A percentile compares a stretch with the other conserved stretches of the same genome.
These are phyloP conservation scores for Quercus phellos DNA, from an alignment of 331 rosid species.

Conservation along the genomic window DNA sequence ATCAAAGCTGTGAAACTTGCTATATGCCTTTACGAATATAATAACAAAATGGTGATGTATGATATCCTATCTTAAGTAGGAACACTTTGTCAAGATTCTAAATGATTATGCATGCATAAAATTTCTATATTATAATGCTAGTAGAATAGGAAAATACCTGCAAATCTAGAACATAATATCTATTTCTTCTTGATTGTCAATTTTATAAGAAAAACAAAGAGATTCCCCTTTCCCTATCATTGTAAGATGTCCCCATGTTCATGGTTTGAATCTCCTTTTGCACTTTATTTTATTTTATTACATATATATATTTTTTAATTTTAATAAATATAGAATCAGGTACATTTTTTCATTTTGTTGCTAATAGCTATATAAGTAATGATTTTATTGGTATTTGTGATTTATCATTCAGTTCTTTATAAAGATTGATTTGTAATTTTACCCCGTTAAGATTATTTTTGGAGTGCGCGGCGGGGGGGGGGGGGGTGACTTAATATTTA, in stretches of 20 bases:
- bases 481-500: no score
- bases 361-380: neutral
- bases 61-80: neutral
- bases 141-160: neutral
- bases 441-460: no score
- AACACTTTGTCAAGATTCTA: neutral
- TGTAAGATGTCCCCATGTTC: neutral
- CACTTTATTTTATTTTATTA: neutral
- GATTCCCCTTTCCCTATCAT: neutral
- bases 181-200: neutral
- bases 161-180: neutral
- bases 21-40: neutral
- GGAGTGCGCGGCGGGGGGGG: accelerated
- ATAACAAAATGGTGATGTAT: neutral
- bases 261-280: neutral
- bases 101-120: neutral
- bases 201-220: neutral
- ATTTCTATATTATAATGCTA: neutral
- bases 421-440: no score
- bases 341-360: neutral
- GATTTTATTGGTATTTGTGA: neutral
- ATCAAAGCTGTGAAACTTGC: neutral
- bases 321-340: neutral
- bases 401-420: neutral
- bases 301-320: neutral